Evolutionary conservation across 805 yeast species (phyloP), one percentile per base, ranked within the genome.

Genomic region (Candida glaebosa): DNA sequence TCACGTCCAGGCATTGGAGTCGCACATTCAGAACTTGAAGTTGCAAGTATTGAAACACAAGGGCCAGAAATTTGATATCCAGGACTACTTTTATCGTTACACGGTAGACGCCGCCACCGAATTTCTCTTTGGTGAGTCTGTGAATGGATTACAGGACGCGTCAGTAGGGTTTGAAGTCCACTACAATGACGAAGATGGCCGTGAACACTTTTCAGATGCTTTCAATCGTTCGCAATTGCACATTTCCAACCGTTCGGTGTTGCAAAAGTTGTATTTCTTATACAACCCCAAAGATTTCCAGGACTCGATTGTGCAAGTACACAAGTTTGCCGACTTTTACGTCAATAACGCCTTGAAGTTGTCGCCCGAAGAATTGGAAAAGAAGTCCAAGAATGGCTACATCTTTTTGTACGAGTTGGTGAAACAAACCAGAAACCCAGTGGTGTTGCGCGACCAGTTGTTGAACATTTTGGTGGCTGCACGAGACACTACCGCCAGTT

Each of bases 401-500:
- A 66, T 72, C 9, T 75, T 76, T 54, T 65, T 76, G 42, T 62
- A 65, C 37, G 79, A 74, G 50, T 63, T 76, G 45, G 73, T 64
- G 37, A 68, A 69, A 54, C 72, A 73, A 53, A 73, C 79, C 12
- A 63, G 69, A 42, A 71, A 76, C 49, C 74, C 76, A 16, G 56
- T 45, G 39, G 63, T 66, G 14, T 68, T 76, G 44, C 63, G 79
- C 38, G 78, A 73, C 52, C 80, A 76, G 56, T 61, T 73, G 31
- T 60, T 76, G 54, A 75, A 73, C 51, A 69, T 76, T 42, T 61
- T 76, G 42, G 54, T 75, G 17, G 81, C 81, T 14, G 80, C 79
- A 22, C 65, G 81, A 50, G 81, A 76, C 50, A 76, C 81, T 34
- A 76, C 81, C 10, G 80, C 81, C 7, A 69, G 74, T 3, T 57